Percentiles rank a stretch among this genome's conserved stretches.
Conservation (phyloP, 75 land plant genomes). For the Larix kaempferi region DNA sequence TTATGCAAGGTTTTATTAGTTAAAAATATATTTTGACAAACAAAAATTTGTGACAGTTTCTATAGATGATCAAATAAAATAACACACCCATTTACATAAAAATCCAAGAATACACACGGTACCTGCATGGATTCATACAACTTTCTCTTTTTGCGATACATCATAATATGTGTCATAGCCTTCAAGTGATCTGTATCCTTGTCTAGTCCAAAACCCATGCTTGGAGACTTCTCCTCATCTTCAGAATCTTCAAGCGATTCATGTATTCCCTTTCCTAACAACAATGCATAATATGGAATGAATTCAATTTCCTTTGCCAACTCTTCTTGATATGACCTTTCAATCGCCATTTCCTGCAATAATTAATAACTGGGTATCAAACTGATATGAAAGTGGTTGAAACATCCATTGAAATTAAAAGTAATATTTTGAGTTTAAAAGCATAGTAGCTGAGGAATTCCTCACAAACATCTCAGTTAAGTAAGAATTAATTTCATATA, state of each 20-base stretch:
- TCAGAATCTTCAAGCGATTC: constrained; percentile 19
- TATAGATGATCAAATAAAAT: too few relatives aligned
- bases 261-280: constrained; percentile 17
- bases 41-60: too few relatives aligned
- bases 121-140: constrained; percentile 81
- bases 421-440: neutral
- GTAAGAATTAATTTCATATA: neutral
- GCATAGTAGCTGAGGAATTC: neutral
- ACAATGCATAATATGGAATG: constrained; percentile 33
- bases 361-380: neutral
- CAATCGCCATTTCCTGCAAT: constrained; percentile 44
- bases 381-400: neutral
- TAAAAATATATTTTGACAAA: too few relatives aligned
- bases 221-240: constrained; percentile 12
- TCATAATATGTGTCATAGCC: constrained; percentile 42
- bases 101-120: too few relatives aligned
- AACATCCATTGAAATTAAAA: neutral
- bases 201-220: neutral
- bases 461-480: neutral
- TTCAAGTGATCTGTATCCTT: constrained; percentile 16
- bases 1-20: too few relatives aligned
- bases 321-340: constrained; percentile 65
- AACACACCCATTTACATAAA: too few relatives aligned
- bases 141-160: constrained; percentile 65
- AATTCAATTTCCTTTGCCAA: constrained; percentile 68